Conservation (phyloP, 257 asterid genomes). For the Rehmannia glutinosa region DNA sequence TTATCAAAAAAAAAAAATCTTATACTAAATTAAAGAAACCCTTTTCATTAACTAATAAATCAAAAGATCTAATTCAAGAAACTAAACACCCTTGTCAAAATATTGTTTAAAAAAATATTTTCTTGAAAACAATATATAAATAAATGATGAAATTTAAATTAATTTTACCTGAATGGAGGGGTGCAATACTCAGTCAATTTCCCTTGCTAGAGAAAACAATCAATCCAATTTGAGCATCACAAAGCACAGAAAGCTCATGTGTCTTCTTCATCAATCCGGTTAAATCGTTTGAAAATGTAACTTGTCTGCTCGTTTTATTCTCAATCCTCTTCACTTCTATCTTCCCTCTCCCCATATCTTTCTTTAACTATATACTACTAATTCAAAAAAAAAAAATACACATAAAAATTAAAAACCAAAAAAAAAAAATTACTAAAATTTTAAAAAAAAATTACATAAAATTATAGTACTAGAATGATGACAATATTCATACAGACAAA, state of each 20-base stretch:
- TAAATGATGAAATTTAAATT: neutral
- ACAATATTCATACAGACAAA: slow-evolving; percentile 2
- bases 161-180: slow-evolving; percentile 41
- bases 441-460: neutral
- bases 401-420: neutral
- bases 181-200: slow-evolving; percentile 62
- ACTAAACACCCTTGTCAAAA: no score
- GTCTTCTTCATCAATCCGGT: slow-evolving; percentile 76
- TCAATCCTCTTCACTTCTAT: slow-evolving; percentile 82
- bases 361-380: neutral
- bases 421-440: neutral
- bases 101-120: no score
- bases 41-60: neutral
- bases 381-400: neutral
- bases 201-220: slow-evolving; percentile 76
- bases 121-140: neutral
- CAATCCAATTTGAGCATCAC: slow-evolving; percentile 83
- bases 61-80: neutral
- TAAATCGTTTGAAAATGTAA: slow-evolving; percentile 75
- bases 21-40: no score
- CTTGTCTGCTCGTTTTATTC: slow-evolving; percentile 80
- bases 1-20: neutral
- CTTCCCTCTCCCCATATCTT: slow-evolving; percentile 73
- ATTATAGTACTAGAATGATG: slow-evolving; percentile 4
- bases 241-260: slow-evolving; percentile 81